Evolutionary conservation across 202 grass and related monocot species (phyloP).

Genomic region (Digitaria exilis): DNA sequence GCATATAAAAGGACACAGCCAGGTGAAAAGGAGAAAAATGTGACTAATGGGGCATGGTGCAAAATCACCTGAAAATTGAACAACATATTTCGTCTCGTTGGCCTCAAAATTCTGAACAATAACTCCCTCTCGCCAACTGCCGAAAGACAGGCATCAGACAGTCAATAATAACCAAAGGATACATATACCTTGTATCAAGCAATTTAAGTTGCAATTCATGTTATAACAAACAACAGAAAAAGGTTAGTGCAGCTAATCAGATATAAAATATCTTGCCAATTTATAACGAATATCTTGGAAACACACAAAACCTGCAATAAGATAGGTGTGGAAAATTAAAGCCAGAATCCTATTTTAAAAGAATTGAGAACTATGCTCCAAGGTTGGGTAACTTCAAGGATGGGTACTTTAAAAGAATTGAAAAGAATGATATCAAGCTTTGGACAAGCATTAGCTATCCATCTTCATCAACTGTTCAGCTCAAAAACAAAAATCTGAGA

Average conservation of each 20-base stretch:
- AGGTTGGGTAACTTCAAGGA: not conserved
- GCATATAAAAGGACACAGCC: not conserved
- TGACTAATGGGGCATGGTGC: not conserved
- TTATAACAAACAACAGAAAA: slow-evolving; percentile 6
- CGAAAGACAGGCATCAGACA: slow-evolving; percentile 43
- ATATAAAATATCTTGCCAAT: not conserved
- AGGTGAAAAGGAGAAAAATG: not conserved
- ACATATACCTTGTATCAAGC: not conserved
- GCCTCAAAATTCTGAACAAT: slow-evolving; percentile 61
- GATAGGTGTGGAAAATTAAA: not conserved
- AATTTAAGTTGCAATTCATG: not conserved
- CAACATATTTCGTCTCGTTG: slow-evolving; percentile 65
- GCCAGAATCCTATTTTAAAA: not conserved
- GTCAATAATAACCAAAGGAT: slow-evolving; percentile 15
- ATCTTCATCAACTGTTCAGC: not conserved
- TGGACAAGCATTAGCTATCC: slow-evolving; percentile 7
- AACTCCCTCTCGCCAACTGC: slow-evolving; percentile 92
- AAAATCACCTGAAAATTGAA: slow-evolving; percentile 74
- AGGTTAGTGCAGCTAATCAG: not conserved
- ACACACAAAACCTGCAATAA: not conserved
- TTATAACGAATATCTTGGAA: not conserved
- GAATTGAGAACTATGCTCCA: not conserved
- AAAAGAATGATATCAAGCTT: slow-evolving; percentile 2
- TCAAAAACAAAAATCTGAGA: not conserved
- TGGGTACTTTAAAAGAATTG: no score